phyloP scores from a whole-genome alignment of 768 basidiomycete genomes.

The Austroboletus eburneus region DNA sequence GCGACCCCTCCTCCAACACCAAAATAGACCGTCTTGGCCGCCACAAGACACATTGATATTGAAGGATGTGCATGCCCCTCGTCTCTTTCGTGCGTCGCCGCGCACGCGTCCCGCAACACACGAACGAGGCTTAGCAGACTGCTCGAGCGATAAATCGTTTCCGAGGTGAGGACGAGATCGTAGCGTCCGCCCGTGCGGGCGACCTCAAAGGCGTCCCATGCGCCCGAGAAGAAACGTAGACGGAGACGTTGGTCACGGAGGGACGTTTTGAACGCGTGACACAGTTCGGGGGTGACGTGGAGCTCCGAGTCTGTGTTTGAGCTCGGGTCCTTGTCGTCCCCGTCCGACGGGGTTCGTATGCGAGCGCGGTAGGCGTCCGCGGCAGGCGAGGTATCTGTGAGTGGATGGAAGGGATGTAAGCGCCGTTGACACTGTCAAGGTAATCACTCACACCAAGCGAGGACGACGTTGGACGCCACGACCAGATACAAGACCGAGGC shows the following conservation, averaged over 20 bases:
- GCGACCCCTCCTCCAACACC: conserved; percentile 88
- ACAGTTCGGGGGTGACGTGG: conserved; percentile 59
- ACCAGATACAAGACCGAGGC: conserved; percentile 72
- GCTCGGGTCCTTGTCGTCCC: neutral
- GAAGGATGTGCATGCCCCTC: no score
- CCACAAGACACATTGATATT: conserved; percentile 61
- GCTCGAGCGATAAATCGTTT: conserved; percentile 82
- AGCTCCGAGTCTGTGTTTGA: conserved; percentile 48
- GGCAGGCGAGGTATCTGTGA: conserved; percentile 57
- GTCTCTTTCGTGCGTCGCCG: neutral
- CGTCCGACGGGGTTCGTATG: neutral
- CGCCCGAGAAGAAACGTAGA: conserved; percentile 75
- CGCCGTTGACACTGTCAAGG: neutral
- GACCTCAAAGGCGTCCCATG: conserved; percentile 63
- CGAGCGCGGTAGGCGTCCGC: conserved; percentile 45
- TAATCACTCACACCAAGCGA: conserved; percentile 71
- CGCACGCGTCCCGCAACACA: conserved; percentile 43
- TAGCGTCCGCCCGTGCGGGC: conserved; percentile 38
- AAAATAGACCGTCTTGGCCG: conserved; percentile 91
- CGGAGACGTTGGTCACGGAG: conserved; percentile 50
- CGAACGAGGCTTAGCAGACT: conserved; percentile 58
- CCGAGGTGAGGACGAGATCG: conserved; percentile 80
- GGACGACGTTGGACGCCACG: conserved; percentile 72
- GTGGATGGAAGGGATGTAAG: neutral
- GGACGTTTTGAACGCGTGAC: conserved; percentile 59